Percentiles rank a stretch among this genome's conserved stretches.
phyloP scores from a whole-genome alignment of 2,329 filamentous ascomycete genomes.

The Epichloe uncinata region DNA sequence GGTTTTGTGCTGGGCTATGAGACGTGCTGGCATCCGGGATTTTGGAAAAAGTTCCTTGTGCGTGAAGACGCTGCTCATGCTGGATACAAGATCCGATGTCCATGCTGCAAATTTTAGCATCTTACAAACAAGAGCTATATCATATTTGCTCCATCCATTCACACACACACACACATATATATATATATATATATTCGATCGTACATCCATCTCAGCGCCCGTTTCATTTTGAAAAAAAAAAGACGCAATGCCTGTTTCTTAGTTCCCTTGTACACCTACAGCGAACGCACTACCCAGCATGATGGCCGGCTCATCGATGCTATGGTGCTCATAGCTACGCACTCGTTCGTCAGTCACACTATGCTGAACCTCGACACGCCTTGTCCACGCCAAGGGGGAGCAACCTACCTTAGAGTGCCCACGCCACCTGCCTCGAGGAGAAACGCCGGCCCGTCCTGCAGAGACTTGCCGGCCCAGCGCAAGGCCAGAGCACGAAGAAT shows the following conservation, averaged over 20 bases:
- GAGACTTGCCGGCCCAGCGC: conserved; percentile 63
- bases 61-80: too few relatives aligned
- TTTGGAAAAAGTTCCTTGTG: too few relatives aligned
- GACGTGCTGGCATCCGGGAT: too few relatives aligned
- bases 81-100: too few relatives aligned
- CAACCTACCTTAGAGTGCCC: conserved; percentile 55
- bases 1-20: too few relatives aligned
- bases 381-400: neutral
- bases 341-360: neutral
- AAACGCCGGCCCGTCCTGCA: conserved; percentile 65
- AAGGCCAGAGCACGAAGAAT: conserved; percentile 80
- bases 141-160: too few relatives aligned
- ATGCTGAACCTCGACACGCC: neutral
- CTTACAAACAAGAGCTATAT: too few relatives aligned
- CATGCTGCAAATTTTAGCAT: too few relatives aligned
- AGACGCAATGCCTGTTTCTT: conserved; percentile 1
- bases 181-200: too few relatives aligned
- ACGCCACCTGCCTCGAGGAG: conserved; percentile 83
- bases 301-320: conserved; percentile 65
- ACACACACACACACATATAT: too few relatives aligned
- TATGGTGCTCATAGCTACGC: conserved; percentile 64
- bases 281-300: conserved; percentile 61
- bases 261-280: conserved; percentile 25
- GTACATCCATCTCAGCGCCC: too few relatives aligned
- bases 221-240: too few relatives aligned